phyloP scores from a whole-genome alignment of 75 land plant genomes.

The Isoetes taiwanensis region DNA sequence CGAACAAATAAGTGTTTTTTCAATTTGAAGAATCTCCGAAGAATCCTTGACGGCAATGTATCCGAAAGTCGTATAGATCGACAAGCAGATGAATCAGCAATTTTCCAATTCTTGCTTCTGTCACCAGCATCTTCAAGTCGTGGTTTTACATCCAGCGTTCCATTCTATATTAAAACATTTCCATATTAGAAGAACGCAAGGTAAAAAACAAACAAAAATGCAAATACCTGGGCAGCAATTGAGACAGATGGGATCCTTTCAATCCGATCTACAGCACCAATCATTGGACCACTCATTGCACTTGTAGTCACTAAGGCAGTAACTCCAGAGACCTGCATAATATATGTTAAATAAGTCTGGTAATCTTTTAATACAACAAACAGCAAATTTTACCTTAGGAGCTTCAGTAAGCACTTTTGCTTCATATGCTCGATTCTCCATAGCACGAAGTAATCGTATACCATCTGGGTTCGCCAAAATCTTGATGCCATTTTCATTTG shows the following conservation, averaged over 20 bases:
- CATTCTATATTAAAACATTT: neutral
- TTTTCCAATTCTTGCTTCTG: constrained; percentile 54
- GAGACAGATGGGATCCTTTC: too few species aligned
- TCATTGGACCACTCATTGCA: too few species aligned
- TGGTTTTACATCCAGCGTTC: constrained; percentile 62
- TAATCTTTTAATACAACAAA: neutral
- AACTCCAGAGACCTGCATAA: constrained; percentile 19
- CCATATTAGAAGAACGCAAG: neutral
- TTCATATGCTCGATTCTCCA: constrained; percentile 36
- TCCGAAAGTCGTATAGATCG: constrained; percentile 49
- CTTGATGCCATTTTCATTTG: constrained; percentile 77
- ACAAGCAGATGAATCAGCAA: constrained; percentile 39
- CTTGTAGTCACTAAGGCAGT: too few species aligned
- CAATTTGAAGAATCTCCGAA: too few species aligned
- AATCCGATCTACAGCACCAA: too few species aligned
- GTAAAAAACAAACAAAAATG: neutral
- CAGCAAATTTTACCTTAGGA: neutral
- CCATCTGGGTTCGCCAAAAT: constrained; percentile 76
- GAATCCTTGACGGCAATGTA: constrained; percentile 45
- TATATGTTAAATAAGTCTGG: neutral
- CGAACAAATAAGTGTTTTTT: too few species aligned
- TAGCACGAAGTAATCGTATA: constrained; percentile 32
- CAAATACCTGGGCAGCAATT: too few species aligned
- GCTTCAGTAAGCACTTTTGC: constrained; percentile 8
- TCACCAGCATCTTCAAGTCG: constrained; percentile 51